These are phyloP conservation scores for Corymbia maculata DNA, from an alignment of 345 rosid species.

Conservation along the genomic window DNA sequence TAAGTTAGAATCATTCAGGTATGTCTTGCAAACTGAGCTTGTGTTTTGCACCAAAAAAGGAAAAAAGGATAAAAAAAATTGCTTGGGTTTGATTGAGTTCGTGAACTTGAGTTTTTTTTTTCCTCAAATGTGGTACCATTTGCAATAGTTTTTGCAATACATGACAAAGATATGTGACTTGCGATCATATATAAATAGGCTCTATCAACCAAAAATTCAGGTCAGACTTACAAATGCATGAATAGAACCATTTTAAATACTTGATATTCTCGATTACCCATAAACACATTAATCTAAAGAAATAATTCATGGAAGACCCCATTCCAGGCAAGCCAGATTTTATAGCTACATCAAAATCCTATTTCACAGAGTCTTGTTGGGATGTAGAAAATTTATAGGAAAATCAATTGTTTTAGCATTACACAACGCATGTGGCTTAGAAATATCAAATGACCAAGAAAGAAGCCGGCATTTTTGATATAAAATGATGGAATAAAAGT, in stretches of 20 bases:
- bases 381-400: not conserved
- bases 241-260: not conserved
- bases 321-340: rapidly evolving
- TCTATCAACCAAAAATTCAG: no score
- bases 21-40: not conserved
- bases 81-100: not conserved
- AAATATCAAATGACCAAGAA: not conserved
- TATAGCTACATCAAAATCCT: no score
- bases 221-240: not conserved
- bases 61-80: not conserved
- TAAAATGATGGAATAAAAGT: not conserved
- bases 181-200: rapidly evolving
- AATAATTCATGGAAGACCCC: not conserved
- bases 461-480: rapidly evolving
- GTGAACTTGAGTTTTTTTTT: no score
- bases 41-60: not conserved
- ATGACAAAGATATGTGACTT: not conserved
- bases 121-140: not conserved
- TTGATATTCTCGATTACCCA: no score
- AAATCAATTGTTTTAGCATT: not conserved
- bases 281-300: rapidly evolving
- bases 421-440: not conserved
- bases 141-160: no score
- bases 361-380: rapidly evolving
- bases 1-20: not conserved